phyloP scores from a whole-genome alignment of 208 protist species.

The Crithidia brevicula region DNA sequence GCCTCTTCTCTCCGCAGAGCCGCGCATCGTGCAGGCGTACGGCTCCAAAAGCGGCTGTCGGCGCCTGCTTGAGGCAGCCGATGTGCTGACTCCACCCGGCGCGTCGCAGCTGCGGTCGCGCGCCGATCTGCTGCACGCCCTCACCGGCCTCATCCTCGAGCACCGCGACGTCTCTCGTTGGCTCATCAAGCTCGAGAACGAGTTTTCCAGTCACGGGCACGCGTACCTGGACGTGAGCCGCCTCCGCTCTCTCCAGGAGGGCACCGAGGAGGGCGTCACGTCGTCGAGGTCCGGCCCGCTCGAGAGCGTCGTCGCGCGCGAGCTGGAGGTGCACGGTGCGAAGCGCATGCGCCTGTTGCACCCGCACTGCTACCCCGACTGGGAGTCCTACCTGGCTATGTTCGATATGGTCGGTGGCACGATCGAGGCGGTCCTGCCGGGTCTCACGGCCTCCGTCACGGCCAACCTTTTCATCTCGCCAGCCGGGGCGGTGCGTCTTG shows the following conservation, averaged over 20 bases:
- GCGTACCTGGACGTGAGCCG: constrained; percentile 89
- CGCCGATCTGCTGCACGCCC: constrained; percentile 58
- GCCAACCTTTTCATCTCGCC: constrained; percentile 90
- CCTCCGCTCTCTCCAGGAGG: constrained; percentile 60
- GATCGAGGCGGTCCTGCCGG: constrained; percentile 86
- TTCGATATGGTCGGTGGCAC: constrained; percentile 83
- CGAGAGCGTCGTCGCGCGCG: constrained; percentile 42
- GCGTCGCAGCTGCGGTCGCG: constrained; percentile 58
- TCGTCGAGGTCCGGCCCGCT: constrained; percentile 8
- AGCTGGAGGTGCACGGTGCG: constrained; percentile 73
- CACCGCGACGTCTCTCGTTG: constrained; percentile 78
- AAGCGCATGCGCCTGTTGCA: constrained; percentile 83
- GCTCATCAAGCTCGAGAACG: constrained; percentile 93
- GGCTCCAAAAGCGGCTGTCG: constrained; percentile 84
- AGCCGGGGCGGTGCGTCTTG: constrained; percentile 66
- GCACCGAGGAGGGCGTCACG: not conserved
- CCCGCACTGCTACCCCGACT: constrained; percentile 76
- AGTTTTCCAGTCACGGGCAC: constrained; percentile 83
- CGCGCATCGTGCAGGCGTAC: constrained; percentile 78
- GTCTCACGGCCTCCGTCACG: constrained; percentile 53
- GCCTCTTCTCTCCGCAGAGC: constrained; percentile 83
- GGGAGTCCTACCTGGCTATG: constrained; percentile 78
- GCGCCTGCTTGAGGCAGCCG: constrained; percentile 75
- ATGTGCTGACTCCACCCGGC: constrained; percentile 75
- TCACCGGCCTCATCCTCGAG: constrained; percentile 72